Percentiles rank a stretch among this genome's conserved stretches.
Evolutionary conservation across 192 early-diverging fungal species (phyloP).

Genomic region (Phycomyces blakesleeanus): DNA sequence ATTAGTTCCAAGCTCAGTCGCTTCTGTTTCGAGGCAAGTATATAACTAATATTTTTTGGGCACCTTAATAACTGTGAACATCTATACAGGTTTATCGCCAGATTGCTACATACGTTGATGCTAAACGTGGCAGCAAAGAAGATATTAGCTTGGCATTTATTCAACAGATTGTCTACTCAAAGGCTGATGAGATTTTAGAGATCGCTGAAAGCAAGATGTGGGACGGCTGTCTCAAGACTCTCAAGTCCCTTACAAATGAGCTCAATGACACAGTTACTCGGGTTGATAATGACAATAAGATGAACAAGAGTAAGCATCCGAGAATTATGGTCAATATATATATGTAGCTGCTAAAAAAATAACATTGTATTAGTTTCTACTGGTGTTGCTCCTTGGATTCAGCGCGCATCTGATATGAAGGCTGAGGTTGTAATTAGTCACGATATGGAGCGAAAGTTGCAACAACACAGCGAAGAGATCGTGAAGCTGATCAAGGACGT

Average conservation of each 20-base stretch:
- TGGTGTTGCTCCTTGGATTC: slow-evolving; percentile 71
- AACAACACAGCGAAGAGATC: slow-evolving; percentile 75
- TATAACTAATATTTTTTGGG: not conserved
- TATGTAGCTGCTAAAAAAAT: not conserved
- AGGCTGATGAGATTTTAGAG: slow-evolving; percentile 54
- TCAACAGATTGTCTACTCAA: slow-evolving; percentile 53
- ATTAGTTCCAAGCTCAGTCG: slow-evolving; percentile 46
- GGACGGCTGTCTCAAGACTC: slow-evolving; percentile 51
- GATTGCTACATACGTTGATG: slow-evolving; percentile 40
- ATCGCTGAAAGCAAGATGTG: slow-evolving; percentile 59
- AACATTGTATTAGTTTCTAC: slow-evolving; percentile 31
- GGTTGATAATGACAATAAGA: slow-evolving; percentile 49
- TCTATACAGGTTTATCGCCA: slow-evolving; percentile 27
- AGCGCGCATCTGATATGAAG: slow-evolving; percentile 77
- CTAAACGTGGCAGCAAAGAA: slow-evolving; percentile 44
- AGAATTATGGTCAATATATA: not conserved
- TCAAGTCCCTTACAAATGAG: slow-evolving; percentile 46
- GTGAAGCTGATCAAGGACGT: slow-evolving; percentile 73
- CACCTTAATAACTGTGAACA: not conserved
- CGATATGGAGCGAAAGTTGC: slow-evolving; percentile 74
- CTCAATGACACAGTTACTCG: slow-evolving; percentile 43
- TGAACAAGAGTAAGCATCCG: slow-evolving; percentile 47
- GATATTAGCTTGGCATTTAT: slow-evolving; percentile 36
- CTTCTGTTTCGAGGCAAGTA: slow-evolving; percentile 44
- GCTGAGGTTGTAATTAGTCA: slow-evolving; percentile 74